Evolutionary conservation across 164 flowering plant species (phyloP).

Genomic region (Liriodendron chinense): DNA sequence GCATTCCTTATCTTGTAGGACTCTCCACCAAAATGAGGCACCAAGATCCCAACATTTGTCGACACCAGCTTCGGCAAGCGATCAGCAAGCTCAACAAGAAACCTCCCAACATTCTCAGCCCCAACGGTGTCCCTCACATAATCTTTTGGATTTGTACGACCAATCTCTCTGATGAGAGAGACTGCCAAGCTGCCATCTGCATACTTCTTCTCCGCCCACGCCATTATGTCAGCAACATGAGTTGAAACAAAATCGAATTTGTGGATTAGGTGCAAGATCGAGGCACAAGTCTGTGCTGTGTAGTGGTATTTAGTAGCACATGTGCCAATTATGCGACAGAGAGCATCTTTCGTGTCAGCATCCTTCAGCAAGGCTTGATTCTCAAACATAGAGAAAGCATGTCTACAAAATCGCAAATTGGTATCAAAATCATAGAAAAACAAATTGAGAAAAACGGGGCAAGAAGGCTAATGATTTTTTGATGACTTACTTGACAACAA

Average conservation of each 20-base stretch:
- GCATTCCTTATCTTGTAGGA: slow-evolving; percentile 97
- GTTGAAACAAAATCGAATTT: slow-evolving; percentile 67
- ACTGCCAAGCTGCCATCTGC: slow-evolving; percentile 78
- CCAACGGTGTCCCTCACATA: slow-evolving; percentile 84
- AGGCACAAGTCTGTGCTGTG: slow-evolving; percentile 75
- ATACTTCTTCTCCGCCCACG: slow-evolving; percentile 74
- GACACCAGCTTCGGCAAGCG: slow-evolving; percentile 79
- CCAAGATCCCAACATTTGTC: slow-evolving; percentile 70
- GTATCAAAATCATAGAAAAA: neutral
- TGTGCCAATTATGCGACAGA: slow-evolving; percentile 81
- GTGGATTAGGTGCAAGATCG: slow-evolving; percentile 81
- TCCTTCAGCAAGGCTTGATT: slow-evolving; percentile 63
- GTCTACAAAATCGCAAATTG: slow-evolving; percentile 38
- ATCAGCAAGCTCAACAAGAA: slow-evolving; percentile 90
- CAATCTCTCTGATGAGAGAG: slow-evolving; percentile 77
- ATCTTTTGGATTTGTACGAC: slow-evolving; percentile 76
- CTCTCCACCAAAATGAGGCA: slow-evolving; percentile 97
- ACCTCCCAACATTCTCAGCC: slow-evolving; percentile 91
- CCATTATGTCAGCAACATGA: slow-evolving; percentile 80
- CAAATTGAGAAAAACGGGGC: neutral
- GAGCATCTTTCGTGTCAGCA: slow-evolving; percentile 69
- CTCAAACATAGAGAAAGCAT: slow-evolving; percentile 68
- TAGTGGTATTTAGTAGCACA: slow-evolving; percentile 87
- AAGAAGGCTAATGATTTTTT: neutral
- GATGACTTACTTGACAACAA: slow-evolving; percentile 67